Conservation (phyloP, 2,329 filamentous ascomycete species). For the Clarireedia paspali region DNA sequence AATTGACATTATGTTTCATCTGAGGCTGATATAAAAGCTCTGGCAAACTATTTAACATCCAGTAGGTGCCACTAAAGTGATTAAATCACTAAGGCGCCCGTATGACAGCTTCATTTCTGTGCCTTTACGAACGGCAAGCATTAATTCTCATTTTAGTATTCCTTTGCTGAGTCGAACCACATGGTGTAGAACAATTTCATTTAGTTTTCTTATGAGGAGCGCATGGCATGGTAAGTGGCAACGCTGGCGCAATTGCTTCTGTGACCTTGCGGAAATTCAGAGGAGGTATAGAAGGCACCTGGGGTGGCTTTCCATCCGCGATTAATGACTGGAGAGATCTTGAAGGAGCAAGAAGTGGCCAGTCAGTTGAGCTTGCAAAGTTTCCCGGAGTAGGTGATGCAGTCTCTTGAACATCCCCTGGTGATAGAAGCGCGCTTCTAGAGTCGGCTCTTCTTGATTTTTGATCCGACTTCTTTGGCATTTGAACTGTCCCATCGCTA, state of each 20-base stretch:
- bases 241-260: background rate
- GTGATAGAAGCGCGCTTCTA: too few relatives aligned
- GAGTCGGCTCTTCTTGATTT: too few relatives aligned
- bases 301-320: slow-evolving; percentile 16
- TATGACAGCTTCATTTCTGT: slow-evolving; percentile 6
- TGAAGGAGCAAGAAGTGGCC: slow-evolving; percentile 16
- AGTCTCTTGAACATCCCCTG: too few relatives aligned
- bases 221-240: background rate
- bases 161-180: slow-evolving; percentile 10
- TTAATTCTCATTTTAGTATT: slow-evolving; percentile 8
- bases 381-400: background rate
- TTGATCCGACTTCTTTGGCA: background rate
- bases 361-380: slow-evolving; percentile 13
- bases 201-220: slow-evolving; percentile 8
- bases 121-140: slow-evolving; percentile 19
- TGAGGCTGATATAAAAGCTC: background rate
- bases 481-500: background rate
- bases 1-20: background rate
- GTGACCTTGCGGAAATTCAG: background rate
- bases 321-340: slow-evolving; percentile 14
- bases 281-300: slow-evolving; percentile 5
- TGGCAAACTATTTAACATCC: background rate
- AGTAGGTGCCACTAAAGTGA: too few relatives aligned
- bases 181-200: background rate
- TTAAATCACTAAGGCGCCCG: background rate